Evolutionary conservation across 78 protist species (phyloP).

Genomic region (Dictyostelium capitatum): DNA sequence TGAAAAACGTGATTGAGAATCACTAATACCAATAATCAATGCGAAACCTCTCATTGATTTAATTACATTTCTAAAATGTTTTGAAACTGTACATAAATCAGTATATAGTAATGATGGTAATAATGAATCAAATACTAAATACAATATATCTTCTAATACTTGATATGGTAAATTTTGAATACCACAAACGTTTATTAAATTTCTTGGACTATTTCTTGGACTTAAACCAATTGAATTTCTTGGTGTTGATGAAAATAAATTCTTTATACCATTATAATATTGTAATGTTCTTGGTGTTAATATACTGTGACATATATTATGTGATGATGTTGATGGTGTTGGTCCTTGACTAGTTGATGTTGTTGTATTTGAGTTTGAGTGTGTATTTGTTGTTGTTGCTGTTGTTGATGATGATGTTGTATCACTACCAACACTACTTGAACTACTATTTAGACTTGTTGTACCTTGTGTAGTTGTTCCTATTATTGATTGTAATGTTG

Average conservation of each 20-base stretch:
- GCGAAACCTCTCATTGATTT: slow-evolving; percentile 23
- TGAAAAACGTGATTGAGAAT: neutral
- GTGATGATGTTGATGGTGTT: neutral
- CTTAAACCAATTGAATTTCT: neutral
- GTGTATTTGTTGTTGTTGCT: neutral
- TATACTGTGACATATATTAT: neutral
- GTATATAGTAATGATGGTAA: slow-evolving; percentile 24
- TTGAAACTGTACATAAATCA: slow-evolving; percentile 30
- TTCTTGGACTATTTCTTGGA: neutral
- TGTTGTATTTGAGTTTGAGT: neutral
- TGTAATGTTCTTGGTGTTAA: neutral
- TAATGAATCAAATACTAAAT: slow-evolving; percentile 1
- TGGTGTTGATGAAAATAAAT: slow-evolving; percentile 25
- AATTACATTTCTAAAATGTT: slow-evolving; percentile 5
- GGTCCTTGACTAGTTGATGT: neutral
- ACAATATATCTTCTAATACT: slow-evolving; percentile 20
- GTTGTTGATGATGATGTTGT: neutral
- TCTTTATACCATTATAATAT: slow-evolving; percentile 18
- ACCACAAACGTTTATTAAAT: neutral
- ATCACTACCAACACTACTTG: neutral
- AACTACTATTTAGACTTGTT: slow-evolving; percentile 14
- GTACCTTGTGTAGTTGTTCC: neutral
- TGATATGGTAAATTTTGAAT: neutral
- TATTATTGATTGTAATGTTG: neutral
- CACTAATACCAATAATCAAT: slow-evolving; percentile 17